These are phyloP conservation scores for Phytopythium kandeliae DNA, from an alignment of 352 stramenopile species.

Conservation along the genomic window DNA sequence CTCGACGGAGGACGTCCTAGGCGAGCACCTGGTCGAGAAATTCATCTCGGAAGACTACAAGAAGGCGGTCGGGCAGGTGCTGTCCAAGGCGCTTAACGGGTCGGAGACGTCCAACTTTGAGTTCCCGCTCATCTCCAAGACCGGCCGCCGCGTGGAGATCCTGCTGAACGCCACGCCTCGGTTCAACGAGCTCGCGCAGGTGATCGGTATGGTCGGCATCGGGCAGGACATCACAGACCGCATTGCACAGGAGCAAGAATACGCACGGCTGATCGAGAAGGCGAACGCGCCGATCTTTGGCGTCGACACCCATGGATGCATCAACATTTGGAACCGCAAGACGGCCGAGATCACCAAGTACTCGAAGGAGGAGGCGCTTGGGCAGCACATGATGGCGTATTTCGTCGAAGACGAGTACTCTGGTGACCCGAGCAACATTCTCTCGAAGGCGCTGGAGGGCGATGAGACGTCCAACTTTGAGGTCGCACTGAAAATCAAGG, in stretches of 20 bases:
- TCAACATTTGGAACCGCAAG: constrained; percentile 60
- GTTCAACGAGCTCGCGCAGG: constrained; percentile 68
- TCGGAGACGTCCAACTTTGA: constrained; percentile 81
- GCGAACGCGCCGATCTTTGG: constrained; percentile 67
- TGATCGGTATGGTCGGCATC: constrained; percentile 89
- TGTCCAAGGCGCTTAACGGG: constrained; percentile 55
- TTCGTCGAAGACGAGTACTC: constrained; percentile 58
- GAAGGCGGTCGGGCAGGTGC: constrained; percentile 45
- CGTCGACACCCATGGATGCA: constrained; percentile 32
- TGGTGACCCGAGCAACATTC: constrained; percentile 34
- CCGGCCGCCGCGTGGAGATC: constrained; percentile 71
- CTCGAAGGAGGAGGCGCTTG: constrained; percentile 35
- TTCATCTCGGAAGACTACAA: constrained; percentile 86
- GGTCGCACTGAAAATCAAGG: constrained; percentile 69
- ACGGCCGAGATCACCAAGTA: constrained; percentile 44
- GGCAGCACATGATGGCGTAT: constrained; percentile 41
- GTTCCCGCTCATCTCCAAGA: constrained; percentile 82
- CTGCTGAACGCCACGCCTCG: constrained; percentile 81
- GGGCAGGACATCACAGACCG: constrained; percentile 80
- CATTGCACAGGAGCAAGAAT: constrained; percentile 67
- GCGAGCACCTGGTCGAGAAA: constrained; percentile 83
- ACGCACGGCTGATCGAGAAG: constrained; percentile 46
- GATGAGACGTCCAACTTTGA: constrained; percentile 84
- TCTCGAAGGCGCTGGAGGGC: constrained; percentile 52
- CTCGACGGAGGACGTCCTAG: constrained; percentile 84